Evolutionary conservation across 2,329 filamentous ascomycete species (phyloP).

Genomic region (Cladosporium cucumerinum): DNA sequence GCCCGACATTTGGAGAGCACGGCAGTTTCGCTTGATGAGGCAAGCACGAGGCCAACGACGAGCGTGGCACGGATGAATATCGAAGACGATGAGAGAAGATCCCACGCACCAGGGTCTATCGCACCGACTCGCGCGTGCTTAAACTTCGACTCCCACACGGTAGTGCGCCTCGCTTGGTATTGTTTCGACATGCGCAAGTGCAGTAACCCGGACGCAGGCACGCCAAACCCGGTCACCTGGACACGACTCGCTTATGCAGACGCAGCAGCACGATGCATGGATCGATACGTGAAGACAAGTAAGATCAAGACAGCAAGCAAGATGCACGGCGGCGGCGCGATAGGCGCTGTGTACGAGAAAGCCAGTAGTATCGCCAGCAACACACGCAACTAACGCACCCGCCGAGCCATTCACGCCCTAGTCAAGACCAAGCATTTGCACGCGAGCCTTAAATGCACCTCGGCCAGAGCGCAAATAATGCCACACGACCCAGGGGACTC

Average conservation of each 20-base stretch:
- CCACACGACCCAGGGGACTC: background rate
- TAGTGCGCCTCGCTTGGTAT: background rate
- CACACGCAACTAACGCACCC: background rate
- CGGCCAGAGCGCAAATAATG: background rate
- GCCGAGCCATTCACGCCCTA: background rate
- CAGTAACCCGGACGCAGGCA: background rate
- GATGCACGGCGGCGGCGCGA: background rate
- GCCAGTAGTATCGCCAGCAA: background rate
- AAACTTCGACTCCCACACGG: background rate
- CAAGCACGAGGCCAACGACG: background rate
- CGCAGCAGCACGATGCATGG: background rate
- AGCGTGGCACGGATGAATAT: background rate
- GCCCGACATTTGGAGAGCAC: background rate
- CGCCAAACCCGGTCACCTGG: background rate
- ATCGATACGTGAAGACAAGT: background rate
- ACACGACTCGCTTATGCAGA: background rate
- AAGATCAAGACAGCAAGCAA: background rate
- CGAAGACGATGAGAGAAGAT: background rate
- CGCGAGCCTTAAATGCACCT: slow-evolving; percentile 3
- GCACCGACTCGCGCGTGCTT: background rate
- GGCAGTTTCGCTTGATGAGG: background rate
- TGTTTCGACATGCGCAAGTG: background rate
- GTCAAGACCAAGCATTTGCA: slow-evolving; percentile 1
- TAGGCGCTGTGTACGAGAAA: background rate
- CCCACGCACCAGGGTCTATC: slow-evolving; percentile 3